Conservation (phyloP, 2,329 filamentous ascomycete genomes). For the Sporothrix globosa region DNA sequence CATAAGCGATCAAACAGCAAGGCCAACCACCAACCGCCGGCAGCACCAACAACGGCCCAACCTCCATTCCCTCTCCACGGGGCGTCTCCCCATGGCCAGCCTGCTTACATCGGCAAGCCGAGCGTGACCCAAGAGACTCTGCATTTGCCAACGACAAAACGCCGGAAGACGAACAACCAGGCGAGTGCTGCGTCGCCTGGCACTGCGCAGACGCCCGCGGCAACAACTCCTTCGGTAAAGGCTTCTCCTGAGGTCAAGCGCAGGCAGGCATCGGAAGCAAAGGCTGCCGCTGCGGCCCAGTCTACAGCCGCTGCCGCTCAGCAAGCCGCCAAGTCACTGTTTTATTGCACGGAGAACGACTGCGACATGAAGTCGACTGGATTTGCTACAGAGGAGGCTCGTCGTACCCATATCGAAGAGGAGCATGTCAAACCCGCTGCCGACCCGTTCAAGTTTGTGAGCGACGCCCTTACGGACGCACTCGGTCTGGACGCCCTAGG, state of each 20-base stretch:
- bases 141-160: constrained; percentile 60
- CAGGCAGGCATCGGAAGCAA: constrained; percentile 41
- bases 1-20: constrained; percentile 53
- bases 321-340: constrained; percentile 48
- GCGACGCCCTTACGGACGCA: constrained; percentile 53
- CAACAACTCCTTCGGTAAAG: constrained; percentile 48
- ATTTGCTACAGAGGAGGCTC: constrained; percentile 59
- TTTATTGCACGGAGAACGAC: constrained; percentile 57
- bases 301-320: constrained; percentile 34
- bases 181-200: constrained; percentile 45
- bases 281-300: constrained; percentile 30
- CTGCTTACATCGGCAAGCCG: constrained; percentile 57
- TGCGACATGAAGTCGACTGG: constrained; percentile 57
- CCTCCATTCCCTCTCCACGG: constrained; percentile 61
- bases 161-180: constrained; percentile 53
- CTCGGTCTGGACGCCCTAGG: constrained; percentile 60
- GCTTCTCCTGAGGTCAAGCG: constrained; percentile 53
- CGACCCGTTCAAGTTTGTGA: constrained; percentile 58
- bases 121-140: constrained; percentile 58
- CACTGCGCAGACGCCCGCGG: constrained; percentile 44
- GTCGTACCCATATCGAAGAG: constrained; percentile 58
- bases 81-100: constrained; percentile 62
- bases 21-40: constrained; percentile 54
- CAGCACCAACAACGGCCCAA: constrained; percentile 61
- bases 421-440: constrained; percentile 61